A percentile compares a stretch with the other conserved stretches of the same genome.
Evolutionary conservation across 2,329 filamentous ascomycete species (phyloP).

Genomic region (Paraphoma chrysanthemicola): DNA sequence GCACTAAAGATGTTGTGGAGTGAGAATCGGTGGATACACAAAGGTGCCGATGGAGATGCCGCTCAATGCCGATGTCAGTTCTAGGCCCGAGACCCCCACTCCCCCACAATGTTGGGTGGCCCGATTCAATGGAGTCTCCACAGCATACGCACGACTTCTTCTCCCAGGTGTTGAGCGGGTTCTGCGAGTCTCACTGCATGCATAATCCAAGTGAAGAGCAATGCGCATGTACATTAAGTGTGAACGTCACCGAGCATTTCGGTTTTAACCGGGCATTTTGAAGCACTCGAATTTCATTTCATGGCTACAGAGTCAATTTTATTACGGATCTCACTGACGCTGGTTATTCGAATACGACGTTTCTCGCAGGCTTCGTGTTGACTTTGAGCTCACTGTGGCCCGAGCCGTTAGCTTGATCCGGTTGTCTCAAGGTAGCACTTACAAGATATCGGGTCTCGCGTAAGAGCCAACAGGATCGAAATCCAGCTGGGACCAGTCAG

Average conservation of each 20-base stretch:
- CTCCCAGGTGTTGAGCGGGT: too few species aligned
- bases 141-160: neutral
- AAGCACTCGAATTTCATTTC: too few species aligned
- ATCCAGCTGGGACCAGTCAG: slow-evolving; percentile 43
- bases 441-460: slow-evolving; percentile 52
- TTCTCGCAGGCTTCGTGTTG: slow-evolving; percentile 18
- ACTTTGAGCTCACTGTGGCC: slow-evolving; percentile 17
- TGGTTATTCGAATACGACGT: slow-evolving; percentile 7
- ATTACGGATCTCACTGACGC: too few species aligned
- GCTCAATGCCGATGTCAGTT: neutral
- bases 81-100: neutral
- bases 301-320: too few species aligned
- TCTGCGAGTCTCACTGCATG: too few species aligned
- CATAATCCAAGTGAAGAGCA: too few species aligned
- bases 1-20: too few species aligned
- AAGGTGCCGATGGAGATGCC: slow-evolving; percentile 9
- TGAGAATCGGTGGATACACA: too few species aligned
- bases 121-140: neutral
- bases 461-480: slow-evolving; percentile 54
- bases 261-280: too few species aligned
- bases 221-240: too few species aligned
- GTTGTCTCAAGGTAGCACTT: slow-evolving; percentile 20
- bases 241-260: too few species aligned
- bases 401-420: neutral
- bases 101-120: neutral